A percentile compares a stretch with the other conserved stretches of the same genome.
Conservation (phyloP, 495 filamentous ascomycete genomes). For the Penicillium bialowiezense region DNA sequence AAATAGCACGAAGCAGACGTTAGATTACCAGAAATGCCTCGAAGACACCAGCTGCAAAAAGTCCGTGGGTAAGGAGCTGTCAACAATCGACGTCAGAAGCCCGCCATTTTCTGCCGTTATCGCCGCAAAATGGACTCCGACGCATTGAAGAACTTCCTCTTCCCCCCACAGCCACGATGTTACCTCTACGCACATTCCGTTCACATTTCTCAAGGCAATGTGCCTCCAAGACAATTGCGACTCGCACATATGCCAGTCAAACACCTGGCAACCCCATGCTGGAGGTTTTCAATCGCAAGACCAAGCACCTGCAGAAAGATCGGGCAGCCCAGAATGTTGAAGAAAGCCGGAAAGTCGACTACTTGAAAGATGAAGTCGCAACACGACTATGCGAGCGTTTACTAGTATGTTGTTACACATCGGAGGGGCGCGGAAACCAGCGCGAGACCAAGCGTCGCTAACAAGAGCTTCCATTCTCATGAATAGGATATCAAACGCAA, state of each 20-base stretch:
- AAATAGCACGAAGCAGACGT: neutral
- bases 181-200: conserved; percentile 28
- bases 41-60: conserved; percentile 6
- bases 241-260: conserved; percentile 70
- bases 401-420: conserved; percentile 51
- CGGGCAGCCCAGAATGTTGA: conserved; percentile 71
- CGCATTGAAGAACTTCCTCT: conserved; percentile 6
- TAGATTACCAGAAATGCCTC: neutral
- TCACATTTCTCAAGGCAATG: conserved; percentile 16
- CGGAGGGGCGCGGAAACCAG: neutral
- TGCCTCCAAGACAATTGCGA: conserved; percentile 8
- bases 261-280: conserved; percentile 70
- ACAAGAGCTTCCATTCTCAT: conserved; percentile 2
- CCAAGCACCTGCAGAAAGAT: conserved; percentile 89
- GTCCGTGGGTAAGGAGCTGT: conserved; percentile 23
- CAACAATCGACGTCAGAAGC: conserved; percentile 35
- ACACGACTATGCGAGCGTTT: conserved; percentile 80
- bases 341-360: conserved; percentile 75
- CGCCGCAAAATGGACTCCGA: conserved; percentile 1
- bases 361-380: conserved; percentile 90
- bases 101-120: conserved; percentile 8
- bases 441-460: conserved; percentile 1
- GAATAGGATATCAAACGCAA: conserved; percentile 83
- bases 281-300: conserved; percentile 85
- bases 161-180: conserved; percentile 18